Conservation (phyloP, 2,329 filamentous ascomycete species). For the Penicillium sp. region DNA sequence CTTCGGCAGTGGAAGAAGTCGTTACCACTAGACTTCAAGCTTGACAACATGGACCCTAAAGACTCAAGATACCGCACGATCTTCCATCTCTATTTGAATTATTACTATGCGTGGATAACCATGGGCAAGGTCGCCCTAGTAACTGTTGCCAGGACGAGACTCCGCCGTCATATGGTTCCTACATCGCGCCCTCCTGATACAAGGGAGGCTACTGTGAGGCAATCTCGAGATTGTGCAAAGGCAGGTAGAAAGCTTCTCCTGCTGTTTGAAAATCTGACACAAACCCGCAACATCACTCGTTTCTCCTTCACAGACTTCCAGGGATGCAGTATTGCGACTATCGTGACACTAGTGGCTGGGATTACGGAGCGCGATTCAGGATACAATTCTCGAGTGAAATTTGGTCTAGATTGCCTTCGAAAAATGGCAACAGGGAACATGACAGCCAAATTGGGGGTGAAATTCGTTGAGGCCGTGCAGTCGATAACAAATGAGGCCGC, state of each 20-base stretch:
- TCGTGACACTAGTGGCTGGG: conserved; percentile 34
- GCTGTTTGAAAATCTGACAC: conserved; percentile 31
- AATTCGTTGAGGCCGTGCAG: conserved; percentile 28
- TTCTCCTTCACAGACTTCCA: conserved; percentile 44
- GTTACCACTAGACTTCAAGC: conserved; percentile 25
- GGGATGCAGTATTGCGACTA: conserved; percentile 40
- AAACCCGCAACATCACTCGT: conserved; percentile 31
- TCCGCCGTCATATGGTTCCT: conserved; percentile 1
- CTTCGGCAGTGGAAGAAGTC: conserved; percentile 35
- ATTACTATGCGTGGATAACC: conserved; percentile 39
- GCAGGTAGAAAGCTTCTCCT: conserved; percentile 33
- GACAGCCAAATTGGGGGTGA: conserved; percentile 27
- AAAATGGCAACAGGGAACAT: conserved; percentile 36
- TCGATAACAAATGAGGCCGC: conserved; percentile 27
- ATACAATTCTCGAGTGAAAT: conserved; percentile 29
- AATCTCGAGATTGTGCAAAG: conserved; percentile 29
- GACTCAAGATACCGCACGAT: conserved; percentile 32
- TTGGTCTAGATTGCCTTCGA: conserved; percentile 33
- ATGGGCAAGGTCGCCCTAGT: conserved; percentile 38
- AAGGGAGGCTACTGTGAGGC: not conserved
- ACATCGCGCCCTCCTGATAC: conserved; percentile 6
- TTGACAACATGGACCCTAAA: conserved; percentile 28
- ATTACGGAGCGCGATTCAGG: conserved; percentile 35
- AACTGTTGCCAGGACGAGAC: conserved; percentile 24
- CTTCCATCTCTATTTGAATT: conserved; percentile 39